phyloP scores from a whole-genome alignment of 805 yeast genomes.

The Phaffomyces opuntiae region DNA sequence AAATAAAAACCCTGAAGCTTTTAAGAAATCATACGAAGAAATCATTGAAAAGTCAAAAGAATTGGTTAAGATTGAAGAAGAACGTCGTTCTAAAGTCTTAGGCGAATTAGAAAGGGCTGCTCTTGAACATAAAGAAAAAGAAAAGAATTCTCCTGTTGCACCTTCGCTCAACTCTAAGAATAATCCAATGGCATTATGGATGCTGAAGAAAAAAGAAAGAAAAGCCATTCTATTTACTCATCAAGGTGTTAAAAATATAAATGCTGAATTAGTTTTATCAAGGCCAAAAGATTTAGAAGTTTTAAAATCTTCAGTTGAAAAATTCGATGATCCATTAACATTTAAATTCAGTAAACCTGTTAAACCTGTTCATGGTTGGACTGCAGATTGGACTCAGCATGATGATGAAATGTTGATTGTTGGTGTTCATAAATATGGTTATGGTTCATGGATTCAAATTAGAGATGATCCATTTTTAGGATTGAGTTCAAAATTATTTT shows the following conservation, averaged over 20 bases:
- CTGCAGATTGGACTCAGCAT: slow-evolving; percentile 71
- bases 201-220: slow-evolving; percentile 71
- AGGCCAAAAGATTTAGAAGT: slow-evolving; percentile 82
- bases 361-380: slow-evolving; percentile 87
- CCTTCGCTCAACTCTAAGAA: slow-evolving; percentile 27
- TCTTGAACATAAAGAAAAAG: slow-evolving; percentile 41
- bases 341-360: slow-evolving; percentile 59
- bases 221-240: slow-evolving; percentile 87
- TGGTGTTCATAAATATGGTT: slow-evolving; percentile 90
- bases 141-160: slow-evolving; percentile 29
- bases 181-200: slow-evolving; percentile 43
- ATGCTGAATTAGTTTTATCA: slow-evolving; percentile 79
- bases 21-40: slow-evolving; percentile 72
- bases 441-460: slow-evolving; percentile 91
- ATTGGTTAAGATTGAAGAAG: slow-evolving; percentile 58
- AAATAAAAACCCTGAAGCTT: slow-evolving; percentile 72
- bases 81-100: slow-evolving; percentile 46
- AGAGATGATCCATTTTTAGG: slow-evolving; percentile 93
- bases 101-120: slow-evolving; percentile 58
- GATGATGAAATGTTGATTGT: slow-evolving; percentile 84
- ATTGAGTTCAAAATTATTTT: slow-evolving; percentile 74
- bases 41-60: slow-evolving; percentile 55
- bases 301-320: slow-evolving; percentile 45
- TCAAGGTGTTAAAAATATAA: slow-evolving; percentile 78
- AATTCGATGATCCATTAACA: slow-evolving; percentile 51